Evolutionary conservation across 2,329 filamentous ascomycete species (phyloP), one percentile per base, ranked within the genome.

Genomic region (Phyllosticta capitalensis): DNA sequence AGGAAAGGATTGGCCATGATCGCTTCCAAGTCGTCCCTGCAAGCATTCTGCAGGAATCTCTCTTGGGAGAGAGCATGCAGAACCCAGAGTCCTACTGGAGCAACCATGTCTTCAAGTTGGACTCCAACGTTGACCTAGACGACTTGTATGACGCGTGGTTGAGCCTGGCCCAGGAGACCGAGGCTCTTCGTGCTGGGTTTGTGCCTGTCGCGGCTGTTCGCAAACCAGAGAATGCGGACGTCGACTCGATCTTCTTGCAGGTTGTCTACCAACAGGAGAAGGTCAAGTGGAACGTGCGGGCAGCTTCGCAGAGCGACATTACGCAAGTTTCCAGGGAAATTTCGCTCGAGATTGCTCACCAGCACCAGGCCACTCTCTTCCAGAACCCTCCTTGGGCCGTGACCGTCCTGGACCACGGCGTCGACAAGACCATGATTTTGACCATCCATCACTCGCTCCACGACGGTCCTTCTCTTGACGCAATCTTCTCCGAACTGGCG

Each of bases 1-100:
- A 24, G n/a, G 26, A 45, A 19, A 55, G 51, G 5, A 22, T 59
- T 7, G 52, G 48, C 1, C 52, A 51, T n/a, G 45, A 21, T 20
- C 7, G 20, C 12, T 55, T 55, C 48, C 45, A 50, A 26, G 57
- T 59, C 26, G 52, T 53, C 6, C 57, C 52, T 10, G 52, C 57
- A 10, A 59, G 57, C 24, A 24, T 59, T 2, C 20, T 59, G 17
- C 57, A 59, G 22, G 57, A 59, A 12, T 55, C 52, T 19, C 51
- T 75, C 21, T 63, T 75, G 7, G 70, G 69, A 30, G 74, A 76
- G 65, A 75, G 72, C 1, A 71, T 75, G 69, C 64, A 69, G 5
- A 71, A 68, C 19, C 65, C 67, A 4, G 65, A 68, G 22, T 67
- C 72, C 52, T 75, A 76, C 62, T 76, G 73, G 73, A 72, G 71